Evolutionary conservation across 768 basidiomycete genomes (phyloP), one percentile per base, ranked within the genome.

Genomic region (Tricholoma saponaceum): DNA sequence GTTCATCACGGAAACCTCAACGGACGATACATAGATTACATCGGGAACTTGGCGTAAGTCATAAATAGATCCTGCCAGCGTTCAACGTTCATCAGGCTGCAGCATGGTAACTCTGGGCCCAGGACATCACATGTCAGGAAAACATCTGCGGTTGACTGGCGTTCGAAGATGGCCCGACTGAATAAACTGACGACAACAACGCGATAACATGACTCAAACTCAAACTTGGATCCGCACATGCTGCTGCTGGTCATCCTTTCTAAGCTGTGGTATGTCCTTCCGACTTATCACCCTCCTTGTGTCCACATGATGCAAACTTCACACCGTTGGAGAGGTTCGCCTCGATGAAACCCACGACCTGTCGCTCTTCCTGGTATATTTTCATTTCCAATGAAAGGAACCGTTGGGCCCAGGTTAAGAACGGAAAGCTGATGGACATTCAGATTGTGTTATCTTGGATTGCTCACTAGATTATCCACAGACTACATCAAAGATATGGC

Each of bases 351-450:
- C 69, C 64, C 62, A 66, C 65, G 74, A 68, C 69, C 68, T 67
- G 62, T 58, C 64, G 60, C 59, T 62, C 56, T 65, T 61, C 64
- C 76, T 70, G 81, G 80, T 79, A 77, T 61, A 76, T 71, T 74
- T 64, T 66, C 58, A 52, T 51, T n/a, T 50, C 9, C 10, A 25
- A 35, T 54, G 51, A 70, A 71, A 76, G 78, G 75, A 83, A 79
- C 80, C 75, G 74, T 66, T 62, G 65, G 61, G 56, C 58, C 60
- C 64, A 65, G 61, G 76, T 72, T 76, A 77, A 83, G 82, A 83
- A 83, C 81, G 81, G 81, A 83, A 80, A 83, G 76, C 82, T 83
- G 81, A 83, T 70, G 72, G 70, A 68, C 56, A 58, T 53, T 52
- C 32, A 18, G 18, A 20, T 16, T 39, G n/a, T 54, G 25, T 56